Evolutionary conservation across 495 filamentous ascomycete species (phyloP).

Genomic region (Platismatia glauca): DNA sequence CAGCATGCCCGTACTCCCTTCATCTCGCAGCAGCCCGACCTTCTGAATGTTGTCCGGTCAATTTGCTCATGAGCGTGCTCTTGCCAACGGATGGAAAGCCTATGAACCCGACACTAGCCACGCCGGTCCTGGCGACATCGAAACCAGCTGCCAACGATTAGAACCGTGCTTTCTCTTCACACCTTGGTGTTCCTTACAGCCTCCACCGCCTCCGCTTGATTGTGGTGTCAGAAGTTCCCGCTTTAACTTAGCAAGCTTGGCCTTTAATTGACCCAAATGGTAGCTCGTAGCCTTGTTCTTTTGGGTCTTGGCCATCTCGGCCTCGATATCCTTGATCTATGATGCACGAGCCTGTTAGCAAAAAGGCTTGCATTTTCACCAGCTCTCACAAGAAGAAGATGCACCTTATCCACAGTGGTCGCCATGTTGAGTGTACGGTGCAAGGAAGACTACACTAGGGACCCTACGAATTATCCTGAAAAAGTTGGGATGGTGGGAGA

Average conservation of each 20-base stretch:
- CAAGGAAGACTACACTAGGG: background rate
- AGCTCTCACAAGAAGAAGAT: conserved; percentile 21
- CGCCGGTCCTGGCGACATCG: conserved; percentile 96
- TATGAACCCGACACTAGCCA: conserved; percentile 71
- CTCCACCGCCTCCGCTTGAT: conserved; percentile 70
- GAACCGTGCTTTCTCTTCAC: background rate
- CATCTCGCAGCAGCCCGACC: conserved; percentile 31
- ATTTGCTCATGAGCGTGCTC: conserved; percentile 87
- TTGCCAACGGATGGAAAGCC: conserved; percentile 97
- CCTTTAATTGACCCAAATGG: conserved; percentile 82
- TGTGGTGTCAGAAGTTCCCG: conserved; percentile 85
- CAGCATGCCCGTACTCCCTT: background rate
- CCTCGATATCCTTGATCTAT: conserved; percentile 96
- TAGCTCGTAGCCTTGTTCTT: conserved; percentile 98
- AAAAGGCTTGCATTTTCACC: conserved; percentile 18
- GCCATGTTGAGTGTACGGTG: conserved; percentile 54
- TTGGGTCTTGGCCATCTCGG: conserved; percentile 70
- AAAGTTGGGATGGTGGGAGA: too few relatives aligned
- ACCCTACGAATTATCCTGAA: background rate
- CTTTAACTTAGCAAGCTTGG: conserved; percentile 96
- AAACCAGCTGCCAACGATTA: conserved; percentile 57
- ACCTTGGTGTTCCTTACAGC: conserved; percentile 42
- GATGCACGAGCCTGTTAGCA: conserved; percentile 1
- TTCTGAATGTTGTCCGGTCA: conserved; percentile 96
- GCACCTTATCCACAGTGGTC: conserved; percentile 92